phyloP scores from a whole-genome alignment of 2,329 filamentous ascomycete species.

The Immersiporthe knoxdaviesiana region DNA sequence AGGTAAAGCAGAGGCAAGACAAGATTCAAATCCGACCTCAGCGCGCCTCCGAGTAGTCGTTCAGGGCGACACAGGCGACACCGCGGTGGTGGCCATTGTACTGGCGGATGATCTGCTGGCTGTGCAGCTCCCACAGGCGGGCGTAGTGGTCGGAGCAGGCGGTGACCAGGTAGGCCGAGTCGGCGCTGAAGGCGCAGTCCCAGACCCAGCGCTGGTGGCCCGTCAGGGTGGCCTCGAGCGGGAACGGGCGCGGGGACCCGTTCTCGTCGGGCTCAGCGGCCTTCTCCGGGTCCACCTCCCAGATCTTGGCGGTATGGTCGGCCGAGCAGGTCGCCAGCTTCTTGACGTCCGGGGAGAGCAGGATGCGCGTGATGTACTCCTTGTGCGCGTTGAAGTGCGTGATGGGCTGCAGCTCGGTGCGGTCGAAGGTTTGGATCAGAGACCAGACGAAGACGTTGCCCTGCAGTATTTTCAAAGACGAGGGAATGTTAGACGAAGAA shows the following conservation, averaged over 20 bases:
- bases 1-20: too few species aligned
- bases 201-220: slow-evolving; percentile 96
- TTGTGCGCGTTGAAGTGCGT: slow-evolving; percentile 90
- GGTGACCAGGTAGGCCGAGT: slow-evolving; percentile 90
- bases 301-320: slow-evolving; percentile 93
- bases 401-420: slow-evolving; percentile 82
- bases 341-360: slow-evolving; percentile 90
- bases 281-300: slow-evolving; percentile 80
- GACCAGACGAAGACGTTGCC: slow-evolving; percentile 98
- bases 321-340: slow-evolving; percentile 93
- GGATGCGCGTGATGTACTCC: slow-evolving; percentile 88
- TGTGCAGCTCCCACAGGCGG: slow-evolving; percentile 83
- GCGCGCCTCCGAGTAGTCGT: slow-evolving; percentile 73
- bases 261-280: slow-evolving; percentile 40
- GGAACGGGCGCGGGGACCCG: slow-evolving; percentile 61
- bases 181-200: slow-evolving; percentile 94
- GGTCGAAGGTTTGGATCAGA: slow-evolving; percentile 80
- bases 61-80: slow-evolving; percentile 88
- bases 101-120: slow-evolving; percentile 88
- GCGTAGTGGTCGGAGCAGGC: slow-evolving; percentile 94
- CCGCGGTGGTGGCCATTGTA: slow-evolving; percentile 94
- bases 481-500: too few species aligned
- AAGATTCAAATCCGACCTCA: slow-evolving; percentile 26
- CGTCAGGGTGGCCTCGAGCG: slow-evolving; percentile 82
- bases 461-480: slow-evolving; percentile 48